Conservation (phyloP, 768 basidiomycete genomes). For the Lentinula boryana region DNA sequence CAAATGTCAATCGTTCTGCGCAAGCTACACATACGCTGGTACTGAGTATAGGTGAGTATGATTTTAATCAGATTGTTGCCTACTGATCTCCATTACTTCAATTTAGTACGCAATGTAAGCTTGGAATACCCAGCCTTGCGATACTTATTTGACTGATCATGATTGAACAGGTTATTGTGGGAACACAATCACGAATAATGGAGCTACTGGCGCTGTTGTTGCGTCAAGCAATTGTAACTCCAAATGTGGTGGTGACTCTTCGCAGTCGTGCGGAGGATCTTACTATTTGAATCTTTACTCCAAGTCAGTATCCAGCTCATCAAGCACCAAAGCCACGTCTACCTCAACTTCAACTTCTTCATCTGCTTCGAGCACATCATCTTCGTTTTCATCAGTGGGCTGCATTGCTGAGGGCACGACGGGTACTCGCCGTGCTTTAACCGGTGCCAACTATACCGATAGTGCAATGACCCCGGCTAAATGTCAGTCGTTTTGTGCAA, state of each 20-base stretch:
- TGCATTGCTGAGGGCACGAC: slow-evolving; percentile 27
- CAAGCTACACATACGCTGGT: slow-evolving; percentile 23
- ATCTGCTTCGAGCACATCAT: background rate
- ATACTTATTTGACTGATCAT: background rate
- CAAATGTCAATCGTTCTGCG: slow-evolving; percentile 24
- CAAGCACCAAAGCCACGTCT: too few relatives aligned
- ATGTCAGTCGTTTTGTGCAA: slow-evolving; percentile 24
- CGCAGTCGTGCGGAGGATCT: background rate
- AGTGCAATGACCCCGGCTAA: slow-evolving; percentile 24
- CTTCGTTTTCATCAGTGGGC: slow-evolving; percentile 10
- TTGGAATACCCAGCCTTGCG: too few relatives aligned
- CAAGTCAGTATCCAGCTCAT: too few relatives aligned
- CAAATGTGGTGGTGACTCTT: slow-evolving; percentile 15
- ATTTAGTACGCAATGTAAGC: background rate
- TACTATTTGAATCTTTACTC: too few relatives aligned
- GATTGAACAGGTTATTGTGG: slow-evolving; percentile 18
- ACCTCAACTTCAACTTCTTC: too few relatives aligned
- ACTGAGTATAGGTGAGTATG: slow-evolving; percentile 18
- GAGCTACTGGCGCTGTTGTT: slow-evolving; percentile 15
- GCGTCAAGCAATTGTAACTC: slow-evolving; percentile 12
- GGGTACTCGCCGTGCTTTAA: slow-evolving; percentile 22
- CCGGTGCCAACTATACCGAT: slow-evolving; percentile 17
- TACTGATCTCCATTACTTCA: background rate
- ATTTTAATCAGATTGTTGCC: too few relatives aligned
- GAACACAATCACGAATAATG: slow-evolving; percentile 16